phyloP scores from a whole-genome alignment of 1,284 basidiomycete species.

The Coniferiporia weirii region DNA sequence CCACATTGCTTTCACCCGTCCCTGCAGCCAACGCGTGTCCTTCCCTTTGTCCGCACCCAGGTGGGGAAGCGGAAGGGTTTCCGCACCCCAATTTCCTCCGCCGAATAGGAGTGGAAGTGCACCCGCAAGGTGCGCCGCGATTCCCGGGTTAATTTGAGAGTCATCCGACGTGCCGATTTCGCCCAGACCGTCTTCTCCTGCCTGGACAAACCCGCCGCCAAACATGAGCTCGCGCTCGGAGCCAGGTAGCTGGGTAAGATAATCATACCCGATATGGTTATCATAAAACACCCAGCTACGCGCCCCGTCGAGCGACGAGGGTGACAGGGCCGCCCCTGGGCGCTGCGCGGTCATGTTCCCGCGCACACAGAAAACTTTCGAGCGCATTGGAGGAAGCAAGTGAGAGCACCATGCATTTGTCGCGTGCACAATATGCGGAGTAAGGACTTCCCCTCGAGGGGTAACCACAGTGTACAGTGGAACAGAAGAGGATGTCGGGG shows the following conservation, averaged over 20 bases:
- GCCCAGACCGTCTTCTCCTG: conserved; percentile 28
- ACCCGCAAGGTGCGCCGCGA: conserved; percentile 41
- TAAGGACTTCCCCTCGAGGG: conserved; percentile 45
- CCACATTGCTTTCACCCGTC: conserved; percentile 49
- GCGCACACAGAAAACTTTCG: conserved; percentile 42
- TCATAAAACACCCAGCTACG: conserved; percentile 59
- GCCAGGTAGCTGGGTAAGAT: conserved; percentile 62
- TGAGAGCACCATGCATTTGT: conserved; percentile 75
- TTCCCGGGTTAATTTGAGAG: conserved; percentile 34
- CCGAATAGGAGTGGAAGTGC: conserved; percentile 47
- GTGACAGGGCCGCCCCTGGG: conserved; percentile 34
- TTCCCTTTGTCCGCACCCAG: not conserved
- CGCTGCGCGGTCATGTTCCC: conserved; percentile 66
- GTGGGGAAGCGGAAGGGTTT: conserved; percentile 16
- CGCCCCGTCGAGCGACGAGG: conserved; percentile 29
- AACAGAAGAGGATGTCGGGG: conserved; percentile 22
- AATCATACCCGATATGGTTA: conserved; percentile 50
- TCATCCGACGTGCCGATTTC: conserved; percentile 44
- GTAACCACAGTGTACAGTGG: conserved; percentile 44
- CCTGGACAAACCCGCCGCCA: conserved; percentile 42
- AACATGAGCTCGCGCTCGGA: conserved; percentile 57
- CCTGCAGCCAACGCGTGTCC: conserved; percentile 27
- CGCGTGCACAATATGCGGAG: conserved; percentile 68
- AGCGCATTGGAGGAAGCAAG: conserved; percentile 35
- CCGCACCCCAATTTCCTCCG: conserved; percentile 32